These are phyloP conservation scores for Stemphylium beticola DNA, from an alignment of 2,329 filamentous ascomycete species.

Conservation along the genomic window DNA sequence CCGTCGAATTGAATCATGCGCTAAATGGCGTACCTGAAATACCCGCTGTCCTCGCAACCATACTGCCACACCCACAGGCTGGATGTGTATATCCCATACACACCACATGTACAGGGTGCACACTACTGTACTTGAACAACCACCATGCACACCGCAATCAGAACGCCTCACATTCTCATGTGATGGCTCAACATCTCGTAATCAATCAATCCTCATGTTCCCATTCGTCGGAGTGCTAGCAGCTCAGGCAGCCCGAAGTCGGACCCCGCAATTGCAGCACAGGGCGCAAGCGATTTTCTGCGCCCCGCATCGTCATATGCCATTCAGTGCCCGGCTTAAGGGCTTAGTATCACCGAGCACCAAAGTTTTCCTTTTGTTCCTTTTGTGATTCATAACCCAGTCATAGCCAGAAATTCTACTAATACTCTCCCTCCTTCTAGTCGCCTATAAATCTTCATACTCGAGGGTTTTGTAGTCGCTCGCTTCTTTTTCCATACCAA, in stretches of 20 bases:
- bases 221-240: slow-evolving; percentile 1
- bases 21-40: slow-evolving; percentile 12
- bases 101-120: not conserved
- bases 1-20: slow-evolving; percentile 6
- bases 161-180: not conserved
- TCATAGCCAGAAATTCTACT: not conserved
- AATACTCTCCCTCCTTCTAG: slow-evolving; percentile 4
- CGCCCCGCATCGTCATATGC: slow-evolving; percentile 27
- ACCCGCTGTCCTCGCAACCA: slow-evolving; percentile 5
- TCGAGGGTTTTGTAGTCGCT: not conserved
- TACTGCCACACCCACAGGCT: not conserved
- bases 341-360: slow-evolving; percentile 19
- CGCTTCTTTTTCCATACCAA: not conserved
- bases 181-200: not conserved
- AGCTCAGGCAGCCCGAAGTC: slow-evolving; percentile 15
- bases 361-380: slow-evolving; percentile 17
- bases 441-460: not conserved
- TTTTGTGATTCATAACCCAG: slow-evolving; percentile 21
- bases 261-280: slow-evolving; percentile 17
- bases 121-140: not conserved
- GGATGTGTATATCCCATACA: not conserved
- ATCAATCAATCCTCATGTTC: not conserved
- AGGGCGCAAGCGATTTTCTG: slow-evolving; percentile 17
- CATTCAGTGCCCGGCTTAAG: slow-evolving; percentile 5
- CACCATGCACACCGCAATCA: slow-evolving; percentile 3